Percentiles rank a stretch among this genome's conserved stretches.
Evolutionary conservation across 2,329 filamentous ascomycete species (phyloP).

Genomic region (Pseudopyricularia cyperi): DNA sequence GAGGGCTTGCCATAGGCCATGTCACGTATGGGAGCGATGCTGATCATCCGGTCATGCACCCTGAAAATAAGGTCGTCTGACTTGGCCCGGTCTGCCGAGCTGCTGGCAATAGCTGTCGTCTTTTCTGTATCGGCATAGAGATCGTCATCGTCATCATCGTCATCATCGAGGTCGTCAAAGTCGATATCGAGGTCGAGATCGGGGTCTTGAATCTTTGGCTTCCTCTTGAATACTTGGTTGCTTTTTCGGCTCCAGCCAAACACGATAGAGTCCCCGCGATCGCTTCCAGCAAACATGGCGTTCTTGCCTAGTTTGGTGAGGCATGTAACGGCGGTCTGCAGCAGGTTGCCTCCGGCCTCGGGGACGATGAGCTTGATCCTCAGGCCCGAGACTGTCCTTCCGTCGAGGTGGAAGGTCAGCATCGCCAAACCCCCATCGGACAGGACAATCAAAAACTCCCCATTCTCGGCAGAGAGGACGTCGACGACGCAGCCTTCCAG

Average conservation of each 20-base stretch:
- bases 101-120: constrained; percentile 18
- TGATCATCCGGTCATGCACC: constrained; percentile 63
- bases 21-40: constrained; percentile 67
- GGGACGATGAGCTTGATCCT: constrained; percentile 52
- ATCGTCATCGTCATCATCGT: constrained; percentile 47
- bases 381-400: constrained; percentile 79
- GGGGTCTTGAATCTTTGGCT: constrained; percentile 44
- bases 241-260: constrained; percentile 66
- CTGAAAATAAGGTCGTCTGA: constrained; percentile 59
- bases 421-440: constrained; percentile 62
- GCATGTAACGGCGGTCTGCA: constrained; percentile 54
- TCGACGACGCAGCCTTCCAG: constrained; percentile 74
- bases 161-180: constrained; percentile 26
- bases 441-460: constrained; percentile 75
- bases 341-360: constrained; percentile 48
- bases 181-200: constrained; percentile 39
- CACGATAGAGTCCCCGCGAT: constrained; percentile 68
- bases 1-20: constrained; percentile 53
- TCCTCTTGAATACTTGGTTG: constrained; percentile 46
- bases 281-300: constrained; percentile 73
- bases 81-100: constrained; percentile 27
- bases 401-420: constrained; percentile 75
- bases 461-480: constrained; percentile 59
- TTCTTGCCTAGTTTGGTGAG: constrained; percentile 55
- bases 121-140: constrained; percentile 47